A percentile compares a stretch with the other conserved stretches of the same genome.
Conservation (phyloP, 169 alveolate genomes). For the Plasmodium inui region DNA sequence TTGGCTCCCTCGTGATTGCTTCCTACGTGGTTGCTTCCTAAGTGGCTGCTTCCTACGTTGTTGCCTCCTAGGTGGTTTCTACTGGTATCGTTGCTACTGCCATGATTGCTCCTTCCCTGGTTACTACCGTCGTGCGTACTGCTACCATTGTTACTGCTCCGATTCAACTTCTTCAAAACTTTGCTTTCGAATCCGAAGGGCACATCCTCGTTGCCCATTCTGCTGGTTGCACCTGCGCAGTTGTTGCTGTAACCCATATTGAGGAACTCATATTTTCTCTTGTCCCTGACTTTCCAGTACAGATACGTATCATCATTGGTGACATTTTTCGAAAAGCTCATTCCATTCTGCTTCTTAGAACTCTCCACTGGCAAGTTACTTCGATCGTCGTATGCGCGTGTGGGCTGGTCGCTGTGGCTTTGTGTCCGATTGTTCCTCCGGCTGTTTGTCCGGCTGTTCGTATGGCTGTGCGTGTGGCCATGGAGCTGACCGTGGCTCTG, state of each 20-base stretch:
- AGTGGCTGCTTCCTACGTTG: background rate
- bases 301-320: slow-evolving; percentile 7
- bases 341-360: background rate
- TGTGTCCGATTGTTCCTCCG: background rate
- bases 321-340: background rate
- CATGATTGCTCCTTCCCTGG: background rate
- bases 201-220: background rate
- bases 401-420: background rate
- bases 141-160: background rate
- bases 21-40: background rate
- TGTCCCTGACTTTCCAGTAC: slow-evolving; percentile 16
- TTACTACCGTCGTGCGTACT: background rate
- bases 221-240: background rate
- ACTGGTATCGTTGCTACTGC: background rate
- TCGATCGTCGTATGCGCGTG: background rate
- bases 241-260: background rate
- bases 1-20: background rate
- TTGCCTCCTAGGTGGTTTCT: background rate
- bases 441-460: background rate
- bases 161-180: background rate
- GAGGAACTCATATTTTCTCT: slow-evolving; percentile 17
- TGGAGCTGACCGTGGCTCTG: background rate
- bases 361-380: background rate
- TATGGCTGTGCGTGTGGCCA: background rate
- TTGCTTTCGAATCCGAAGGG: background rate